phyloP scores from a whole-genome alignment of 2,329 filamentous ascomycete genomes.

The Colletotrichum endophyticum region DNA sequence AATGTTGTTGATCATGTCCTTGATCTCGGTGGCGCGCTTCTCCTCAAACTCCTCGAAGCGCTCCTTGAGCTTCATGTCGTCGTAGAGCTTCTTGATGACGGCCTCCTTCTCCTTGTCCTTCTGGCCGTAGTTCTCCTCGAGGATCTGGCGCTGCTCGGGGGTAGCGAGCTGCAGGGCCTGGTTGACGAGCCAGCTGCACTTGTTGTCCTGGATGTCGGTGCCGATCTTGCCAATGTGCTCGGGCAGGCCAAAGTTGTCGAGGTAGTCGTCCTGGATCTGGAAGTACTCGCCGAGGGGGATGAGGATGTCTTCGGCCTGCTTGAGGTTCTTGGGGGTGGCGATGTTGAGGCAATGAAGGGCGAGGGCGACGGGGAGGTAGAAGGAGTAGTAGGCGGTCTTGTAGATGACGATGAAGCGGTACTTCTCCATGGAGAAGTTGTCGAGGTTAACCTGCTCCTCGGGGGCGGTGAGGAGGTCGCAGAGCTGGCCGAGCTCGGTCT shows the following conservation, averaged over 20 bases:
- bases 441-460: constrained; percentile 88
- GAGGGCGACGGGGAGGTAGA: constrained; percentile 95
- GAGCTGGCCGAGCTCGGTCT: constrained; percentile 94
- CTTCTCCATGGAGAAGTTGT: constrained; percentile 95
- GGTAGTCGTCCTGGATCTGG: constrained; percentile 98
- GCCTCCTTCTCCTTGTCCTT: constrained; percentile 87
- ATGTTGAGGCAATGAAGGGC: constrained; percentile 85
- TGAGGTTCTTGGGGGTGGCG: constrained; percentile 86
- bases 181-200: constrained; percentile 99
- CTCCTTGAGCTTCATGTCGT: constrained; percentile 83
- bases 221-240: constrained; percentile 97
- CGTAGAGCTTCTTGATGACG: constrained; percentile 85
- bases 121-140: constrained; percentile 92
- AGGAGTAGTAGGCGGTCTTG: constrained; percentile 99
- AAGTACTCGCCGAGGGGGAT: constrained; percentile 99
- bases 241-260: constrained; percentile 95
- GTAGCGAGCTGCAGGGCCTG: constrained; percentile 82
- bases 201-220: constrained; percentile 99
- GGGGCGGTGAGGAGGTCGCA: constrained; percentile 96
- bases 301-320: constrained; percentile 87
- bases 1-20: constrained; percentile 74
- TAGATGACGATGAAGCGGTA: constrained; percentile 99
- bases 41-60: constrained; percentile 91
- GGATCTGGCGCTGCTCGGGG: constrained; percentile 83
- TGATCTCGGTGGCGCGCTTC: constrained; percentile 79